Evolutionary conservation across 495 filamentous ascomycete genomes (phyloP).

Genomic region (Stereocaulon alpinum): DNA sequence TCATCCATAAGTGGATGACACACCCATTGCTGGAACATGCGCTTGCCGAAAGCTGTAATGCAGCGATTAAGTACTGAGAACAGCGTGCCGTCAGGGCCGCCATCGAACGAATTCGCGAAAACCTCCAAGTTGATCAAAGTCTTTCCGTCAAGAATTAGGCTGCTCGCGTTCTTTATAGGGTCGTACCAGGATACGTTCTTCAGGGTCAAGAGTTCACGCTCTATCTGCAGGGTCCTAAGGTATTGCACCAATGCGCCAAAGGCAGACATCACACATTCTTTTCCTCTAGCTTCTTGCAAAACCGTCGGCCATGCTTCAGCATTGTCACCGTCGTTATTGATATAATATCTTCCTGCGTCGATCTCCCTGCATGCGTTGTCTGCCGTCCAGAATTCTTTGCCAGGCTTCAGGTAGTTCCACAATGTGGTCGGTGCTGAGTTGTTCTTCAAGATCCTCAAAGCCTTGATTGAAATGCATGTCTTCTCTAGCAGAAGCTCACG

Average conservation of each 20-base stretch:
- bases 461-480: constrained; percentile 68
- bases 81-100: constrained; percentile 71
- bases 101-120: constrained; percentile 89
- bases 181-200: constrained; percentile 89
- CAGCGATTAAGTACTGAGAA: constrained; percentile 88
- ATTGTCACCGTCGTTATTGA: constrained; percentile 47
- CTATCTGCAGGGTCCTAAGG: constrained; percentile 76
- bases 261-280: constrained; percentile 82
- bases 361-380: constrained; percentile 74
- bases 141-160: constrained; percentile 89
- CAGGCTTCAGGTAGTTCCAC: constrained; percentile 87
- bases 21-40: constrained; percentile 94
- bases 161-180: constrained; percentile 87
- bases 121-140: constrained; percentile 96
- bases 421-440: constrained; percentile 88
- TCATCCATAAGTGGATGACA: constrained; percentile 89
- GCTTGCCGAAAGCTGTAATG: constrained; percentile 94
- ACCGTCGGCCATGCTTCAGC: constrained; percentile 67
- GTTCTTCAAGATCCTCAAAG: constrained; percentile 89
- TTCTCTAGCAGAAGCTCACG: constrained; percentile 89
- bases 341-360: constrained; percentile 72
- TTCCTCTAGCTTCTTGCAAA: constrained; percentile 63
- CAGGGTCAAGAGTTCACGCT: constrained; percentile 75
- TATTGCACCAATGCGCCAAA: constrained; percentile 87
- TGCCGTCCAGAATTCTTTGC: constrained; percentile 85